phyloP scores from a whole-genome alignment of 164 flowering plant species.

The Berberis vulgaris region DNA sequence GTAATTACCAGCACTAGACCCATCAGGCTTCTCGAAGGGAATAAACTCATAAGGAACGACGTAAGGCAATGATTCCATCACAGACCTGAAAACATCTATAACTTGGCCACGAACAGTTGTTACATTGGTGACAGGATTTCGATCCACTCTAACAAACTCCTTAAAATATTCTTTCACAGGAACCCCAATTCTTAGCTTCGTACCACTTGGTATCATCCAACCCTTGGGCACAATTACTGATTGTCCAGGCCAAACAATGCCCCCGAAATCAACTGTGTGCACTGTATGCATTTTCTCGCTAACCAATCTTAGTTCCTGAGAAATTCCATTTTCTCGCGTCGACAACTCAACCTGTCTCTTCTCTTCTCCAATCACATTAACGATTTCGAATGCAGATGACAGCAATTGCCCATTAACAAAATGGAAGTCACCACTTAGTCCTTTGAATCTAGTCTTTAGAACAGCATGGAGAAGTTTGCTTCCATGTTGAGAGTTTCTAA shows the following conservation, averaged over 20 bases:
- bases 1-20: too few relatives aligned
- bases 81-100: neutral
- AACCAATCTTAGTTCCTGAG: neutral
- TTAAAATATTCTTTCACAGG: constrained; percentile 26
- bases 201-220: constrained; percentile 34
- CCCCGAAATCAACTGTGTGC: constrained; percentile 8
- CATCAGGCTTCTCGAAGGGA: too few relatives aligned
- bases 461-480: constrained; percentile 18
- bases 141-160: constrained; percentile 24
- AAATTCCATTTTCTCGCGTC: constrained; percentile 21
- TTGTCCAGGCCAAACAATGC: constrained; percentile 48
- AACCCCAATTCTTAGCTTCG: constrained; percentile 31
- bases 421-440: constrained; percentile 28
- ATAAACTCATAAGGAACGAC: too few relatives aligned
- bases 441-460: constrained; percentile 13
- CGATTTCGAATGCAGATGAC: constrained; percentile 20
- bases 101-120: neutral
- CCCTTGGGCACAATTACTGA: constrained; percentile 26
- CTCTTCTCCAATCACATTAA: constrained; percentile 29
- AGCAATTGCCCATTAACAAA: constrained; percentile 32
- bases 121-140: neutral
- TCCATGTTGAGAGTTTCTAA: constrained; percentile 29
- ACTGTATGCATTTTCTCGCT: neutral
- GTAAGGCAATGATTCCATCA: too few relatives aligned
- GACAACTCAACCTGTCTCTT: constrained; percentile 31